Percentiles rank a stretch among this genome's conserved stretches.
Conservation (phyloP, 495 filamentous ascomycete species). For the Trypethelium eluteriae region DNA sequence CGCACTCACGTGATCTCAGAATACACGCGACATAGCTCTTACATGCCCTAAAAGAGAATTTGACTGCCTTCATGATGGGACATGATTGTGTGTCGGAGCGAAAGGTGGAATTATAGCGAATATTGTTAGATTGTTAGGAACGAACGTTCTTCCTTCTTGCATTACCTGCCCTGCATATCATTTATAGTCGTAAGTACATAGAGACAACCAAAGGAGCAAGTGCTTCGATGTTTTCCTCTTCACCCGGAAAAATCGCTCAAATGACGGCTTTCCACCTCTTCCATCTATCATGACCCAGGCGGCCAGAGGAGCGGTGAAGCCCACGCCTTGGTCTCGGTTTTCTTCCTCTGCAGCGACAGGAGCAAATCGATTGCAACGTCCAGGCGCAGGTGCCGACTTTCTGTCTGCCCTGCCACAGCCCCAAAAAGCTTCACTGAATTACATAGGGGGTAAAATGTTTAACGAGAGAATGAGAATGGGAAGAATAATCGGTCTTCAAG, state of each 20-base stretch:
- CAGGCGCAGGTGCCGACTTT: conserved; percentile 9
- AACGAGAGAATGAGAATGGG: neutral
- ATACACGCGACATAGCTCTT: neutral
- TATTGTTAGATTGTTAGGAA: neutral
- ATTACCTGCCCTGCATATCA: neutral
- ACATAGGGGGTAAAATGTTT: neutral
- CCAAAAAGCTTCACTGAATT: neutral
- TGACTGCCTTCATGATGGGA: neutral
- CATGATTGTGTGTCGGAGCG: neutral
- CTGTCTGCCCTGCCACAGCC: conserved; percentile 4
- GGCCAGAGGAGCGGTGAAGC: neutral
- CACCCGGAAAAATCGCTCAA: neutral
- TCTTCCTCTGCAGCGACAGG: neutral
- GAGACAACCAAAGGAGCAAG: neutral
- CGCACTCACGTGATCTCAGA: neutral
- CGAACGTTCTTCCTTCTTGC: neutral
- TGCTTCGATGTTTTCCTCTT: neutral
- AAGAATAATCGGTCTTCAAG: neutral
- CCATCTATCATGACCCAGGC: conserved; percentile 3
- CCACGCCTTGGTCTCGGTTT: neutral
- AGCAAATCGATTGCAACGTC: neutral
- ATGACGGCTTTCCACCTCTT: neutral
- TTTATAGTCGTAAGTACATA: neutral
- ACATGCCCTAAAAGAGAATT: no score
- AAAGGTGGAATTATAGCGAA: neutral